Evolutionary conservation across 768 basidiomycete genomes (phyloP), one percentile per base, ranked within the genome.

Genomic region (Mycena chlorophos): DNA sequence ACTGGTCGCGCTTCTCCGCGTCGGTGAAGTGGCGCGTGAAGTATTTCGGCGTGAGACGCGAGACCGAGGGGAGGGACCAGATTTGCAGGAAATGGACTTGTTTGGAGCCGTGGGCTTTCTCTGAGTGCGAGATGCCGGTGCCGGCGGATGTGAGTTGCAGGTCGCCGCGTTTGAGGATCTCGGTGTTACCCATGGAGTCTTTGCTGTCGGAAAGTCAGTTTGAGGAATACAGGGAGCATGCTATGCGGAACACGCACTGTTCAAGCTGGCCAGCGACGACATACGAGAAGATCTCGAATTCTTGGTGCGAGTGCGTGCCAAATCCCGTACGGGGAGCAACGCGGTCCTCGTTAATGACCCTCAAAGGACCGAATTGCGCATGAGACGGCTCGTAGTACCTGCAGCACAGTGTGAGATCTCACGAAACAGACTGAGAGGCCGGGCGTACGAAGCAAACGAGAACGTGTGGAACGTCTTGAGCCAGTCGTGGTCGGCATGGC

Each of bases 331-430:
- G 65, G 5, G 88, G 73, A 3, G 78, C 80, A 37, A 95, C 89
- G n/a, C 91, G 86, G 63, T 94, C 92, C 70, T 97, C 94, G 73
- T 97, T 97, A 70, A 98, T 87, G 30, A 98, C 91, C 8, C 94
- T 83, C 1, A 98, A 81, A 16, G 83, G 64, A 1, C 94, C 91
- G 60, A 84, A 95, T 1, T 49, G 29, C 19, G 27, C 49, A 49
- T 61, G 59, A 10, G 51, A 49, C 42, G 52, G 60, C 45, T 57
- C 40, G 3, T 61, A 53, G 22, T 61, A 61, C 12, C 60, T 61
- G 20, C 2, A 34, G 13, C 42, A 14, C 4, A 17, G 14, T 38
- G 2, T 8, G 20, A 54, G n/a, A 17, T 2, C 8, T n/a, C 2
- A n/a, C 19, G 28, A 19, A 68, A 56, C 56, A 66, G 61, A 1